Evolutionary conservation across 192 early-diverging fungal species (phyloP).

Genomic region (Irineochytrium annulatum): DNA sequence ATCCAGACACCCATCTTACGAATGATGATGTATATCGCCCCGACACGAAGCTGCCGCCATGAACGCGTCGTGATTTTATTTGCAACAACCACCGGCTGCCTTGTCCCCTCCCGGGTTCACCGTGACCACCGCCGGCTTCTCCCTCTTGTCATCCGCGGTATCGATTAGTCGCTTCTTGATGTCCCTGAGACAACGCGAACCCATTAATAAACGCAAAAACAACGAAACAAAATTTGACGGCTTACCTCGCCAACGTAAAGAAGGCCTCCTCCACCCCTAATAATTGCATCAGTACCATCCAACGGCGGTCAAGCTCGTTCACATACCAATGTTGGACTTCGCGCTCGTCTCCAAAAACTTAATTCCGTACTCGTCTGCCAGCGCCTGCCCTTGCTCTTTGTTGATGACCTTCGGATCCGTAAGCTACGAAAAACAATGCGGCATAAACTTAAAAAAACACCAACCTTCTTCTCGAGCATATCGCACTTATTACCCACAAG

Average conservation of each 20-base stretch:
- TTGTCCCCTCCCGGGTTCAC: slow-evolving; percentile 15
- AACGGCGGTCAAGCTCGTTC: no score
- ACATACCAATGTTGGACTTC: slow-evolving; percentile 88
- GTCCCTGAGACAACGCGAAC: slow-evolving; percentile 55
- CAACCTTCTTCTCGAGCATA: slow-evolving; percentile 91
- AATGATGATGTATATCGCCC: no score
- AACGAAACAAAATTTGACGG: slow-evolving; percentile 12
- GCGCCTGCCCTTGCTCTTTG: slow-evolving; percentile 92
- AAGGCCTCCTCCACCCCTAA: slow-evolving; percentile 87
- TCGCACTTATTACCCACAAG: slow-evolving; percentile 99
- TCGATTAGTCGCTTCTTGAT: slow-evolving; percentile 99
- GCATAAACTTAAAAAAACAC: slow-evolving; percentile 7
- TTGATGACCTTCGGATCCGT: slow-evolving; percentile 67
- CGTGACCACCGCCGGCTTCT: slow-evolving; percentile 33
- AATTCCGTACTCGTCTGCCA: slow-evolving; percentile 92
- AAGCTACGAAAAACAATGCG: slow-evolving; percentile 2
- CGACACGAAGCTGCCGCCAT: no score
- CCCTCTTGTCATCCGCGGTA: slow-evolving; percentile 60
- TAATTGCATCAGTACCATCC: not conserved
- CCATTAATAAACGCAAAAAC: slow-evolving; percentile 9
- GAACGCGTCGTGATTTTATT: not conserved
- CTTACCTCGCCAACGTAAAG: slow-evolving; percentile 84
- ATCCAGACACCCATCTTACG: no score
- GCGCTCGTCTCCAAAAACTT: slow-evolving; percentile 97
- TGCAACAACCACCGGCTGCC: slow-evolving; percentile 16